These are phyloP conservation scores for Ephemerocybe angulata DNA, from an alignment of 768 basidiomycete species.

Conservation along the genomic window DNA sequence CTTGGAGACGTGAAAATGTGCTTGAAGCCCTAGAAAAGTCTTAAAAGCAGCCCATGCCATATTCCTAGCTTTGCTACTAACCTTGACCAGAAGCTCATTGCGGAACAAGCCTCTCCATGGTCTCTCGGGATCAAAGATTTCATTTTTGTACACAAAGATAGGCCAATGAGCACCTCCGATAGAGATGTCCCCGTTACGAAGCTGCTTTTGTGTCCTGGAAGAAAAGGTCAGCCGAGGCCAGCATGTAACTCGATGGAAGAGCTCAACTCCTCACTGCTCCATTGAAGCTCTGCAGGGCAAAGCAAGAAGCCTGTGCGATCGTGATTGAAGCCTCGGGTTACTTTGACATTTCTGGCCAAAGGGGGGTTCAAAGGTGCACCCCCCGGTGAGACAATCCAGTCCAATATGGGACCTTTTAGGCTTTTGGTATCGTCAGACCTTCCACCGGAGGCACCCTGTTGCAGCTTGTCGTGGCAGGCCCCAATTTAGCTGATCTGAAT, in stretches of 20 bases:
- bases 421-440: not conserved
- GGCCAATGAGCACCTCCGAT: constrained; percentile 1
- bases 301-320: not conserved
- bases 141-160: not conserved
- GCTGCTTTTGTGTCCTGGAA: not conserved
- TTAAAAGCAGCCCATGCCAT: not conserved
- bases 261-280: not conserved
- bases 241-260: not conserved
- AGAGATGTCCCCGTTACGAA: not conserved
- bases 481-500: not conserved
- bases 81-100: not conserved
- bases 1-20: constrained; percentile 5
- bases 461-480: not conserved
- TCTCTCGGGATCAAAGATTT: not conserved
- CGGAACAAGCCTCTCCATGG: constrained; percentile 3
- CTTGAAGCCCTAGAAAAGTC: not conserved
- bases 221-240: not conserved
- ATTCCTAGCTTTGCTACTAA: not conserved
- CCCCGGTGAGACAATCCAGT: not conserved
- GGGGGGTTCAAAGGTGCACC: not conserved
- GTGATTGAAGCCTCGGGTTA: not conserved
- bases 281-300: not conserved
- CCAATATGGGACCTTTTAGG: not conserved
- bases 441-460: not conserved
- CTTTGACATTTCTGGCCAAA: not conserved